These are phyloP conservation scores for Kazachstania psychrophila DNA, from an alignment of 805 yeast genomes.

Conservation along the genomic window DNA sequence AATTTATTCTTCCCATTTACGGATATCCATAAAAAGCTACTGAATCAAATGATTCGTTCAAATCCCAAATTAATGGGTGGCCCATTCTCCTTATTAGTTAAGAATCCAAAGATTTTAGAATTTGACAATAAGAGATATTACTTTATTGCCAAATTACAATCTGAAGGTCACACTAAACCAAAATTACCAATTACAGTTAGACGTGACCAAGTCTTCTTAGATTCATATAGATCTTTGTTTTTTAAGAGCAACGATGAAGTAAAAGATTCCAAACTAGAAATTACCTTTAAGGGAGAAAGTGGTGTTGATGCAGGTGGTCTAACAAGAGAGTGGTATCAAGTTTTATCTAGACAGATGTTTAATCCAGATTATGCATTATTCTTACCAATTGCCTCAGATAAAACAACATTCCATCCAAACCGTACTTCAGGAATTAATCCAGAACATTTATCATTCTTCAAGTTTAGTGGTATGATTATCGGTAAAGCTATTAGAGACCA, in stretches of 20 bases:
- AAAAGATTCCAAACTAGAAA: conserved; percentile 60
- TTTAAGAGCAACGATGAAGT: conserved; percentile 70
- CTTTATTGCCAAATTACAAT: conserved; percentile 67
- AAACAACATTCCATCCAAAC: conserved; percentile 92
- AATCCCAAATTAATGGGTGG: conserved; percentile 94
- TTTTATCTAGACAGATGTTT: conserved; percentile 86
- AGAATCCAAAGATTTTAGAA: conserved; percentile 81
- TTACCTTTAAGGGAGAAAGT: conserved; percentile 83
- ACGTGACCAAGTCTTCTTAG: conserved; percentile 86
- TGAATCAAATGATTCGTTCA: conserved; percentile 84
- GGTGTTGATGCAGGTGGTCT: conserved; percentile 99
- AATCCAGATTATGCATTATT: conserved; percentile 92
- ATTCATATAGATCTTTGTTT: conserved; percentile 75
- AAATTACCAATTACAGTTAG: conserved; percentile 61
- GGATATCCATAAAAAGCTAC: conserved; percentile 74
- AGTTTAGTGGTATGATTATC: conserved; percentile 85
- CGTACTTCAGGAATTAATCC: conserved; percentile 88
- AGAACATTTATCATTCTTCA: conserved; percentile 85
- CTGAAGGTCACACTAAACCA: conserved; percentile 33
- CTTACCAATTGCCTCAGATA: conserved; percentile 83
- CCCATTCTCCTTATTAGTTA: conserved; percentile 80
- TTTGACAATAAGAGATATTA: conserved; percentile 88
- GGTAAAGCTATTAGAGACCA: conserved; percentile 91
- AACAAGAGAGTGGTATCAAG: conserved; percentile 96
- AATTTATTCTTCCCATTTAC: conserved; percentile 77